Evolutionary conservation across 2,329 filamentous ascomycete species (phyloP).

Genomic region (Pseudocercospora ulei): DNA sequence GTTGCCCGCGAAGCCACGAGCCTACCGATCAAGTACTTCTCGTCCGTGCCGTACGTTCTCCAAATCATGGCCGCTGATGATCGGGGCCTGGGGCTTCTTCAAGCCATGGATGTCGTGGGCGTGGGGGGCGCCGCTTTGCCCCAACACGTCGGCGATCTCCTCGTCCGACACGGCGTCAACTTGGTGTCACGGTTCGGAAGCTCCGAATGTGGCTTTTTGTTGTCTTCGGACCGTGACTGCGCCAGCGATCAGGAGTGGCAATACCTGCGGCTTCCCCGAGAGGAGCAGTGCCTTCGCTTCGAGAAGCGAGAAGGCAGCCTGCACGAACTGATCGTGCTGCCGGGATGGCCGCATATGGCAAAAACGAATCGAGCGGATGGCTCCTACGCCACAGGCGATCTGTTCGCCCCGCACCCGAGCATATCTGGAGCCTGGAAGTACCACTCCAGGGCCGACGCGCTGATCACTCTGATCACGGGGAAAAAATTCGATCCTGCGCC

Average conservation of each 20-base stretch:
- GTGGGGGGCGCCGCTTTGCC: constrained; percentile 55
- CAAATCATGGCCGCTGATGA: constrained; percentile 44
- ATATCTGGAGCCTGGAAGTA: constrained; percentile 53
- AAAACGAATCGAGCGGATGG: constrained; percentile 52
- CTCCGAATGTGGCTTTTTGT: constrained; percentile 56
- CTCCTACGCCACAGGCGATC: constrained; percentile 54
- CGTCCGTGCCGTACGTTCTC: constrained; percentile 52
- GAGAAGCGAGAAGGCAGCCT: constrained; percentile 39
- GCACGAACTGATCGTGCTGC: constrained; percentile 48
- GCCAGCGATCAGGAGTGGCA: constrained; percentile 50
- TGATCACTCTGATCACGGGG: constrained; percentile 54
- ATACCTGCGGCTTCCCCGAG: constrained; percentile 44
- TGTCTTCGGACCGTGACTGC: constrained; percentile 53
- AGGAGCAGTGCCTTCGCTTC: constrained; percentile 37
- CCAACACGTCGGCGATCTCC: constrained; percentile 43
- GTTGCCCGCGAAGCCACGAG: constrained; percentile 29
- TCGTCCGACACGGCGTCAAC: constrained; percentile 46
- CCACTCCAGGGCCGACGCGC: constrained; percentile 52
- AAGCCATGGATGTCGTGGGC: constrained; percentile 51
- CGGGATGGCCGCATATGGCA: constrained; percentile 51
- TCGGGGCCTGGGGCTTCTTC: constrained; percentile 39
- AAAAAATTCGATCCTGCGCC: constrained; percentile 60
- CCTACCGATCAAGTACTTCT: constrained; percentile 49
- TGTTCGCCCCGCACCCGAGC: constrained; percentile 49
- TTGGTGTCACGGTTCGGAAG: constrained; percentile 56